Conservation (phyloP, 78 protist species). For the Dictyostelium purpureum region DNA sequence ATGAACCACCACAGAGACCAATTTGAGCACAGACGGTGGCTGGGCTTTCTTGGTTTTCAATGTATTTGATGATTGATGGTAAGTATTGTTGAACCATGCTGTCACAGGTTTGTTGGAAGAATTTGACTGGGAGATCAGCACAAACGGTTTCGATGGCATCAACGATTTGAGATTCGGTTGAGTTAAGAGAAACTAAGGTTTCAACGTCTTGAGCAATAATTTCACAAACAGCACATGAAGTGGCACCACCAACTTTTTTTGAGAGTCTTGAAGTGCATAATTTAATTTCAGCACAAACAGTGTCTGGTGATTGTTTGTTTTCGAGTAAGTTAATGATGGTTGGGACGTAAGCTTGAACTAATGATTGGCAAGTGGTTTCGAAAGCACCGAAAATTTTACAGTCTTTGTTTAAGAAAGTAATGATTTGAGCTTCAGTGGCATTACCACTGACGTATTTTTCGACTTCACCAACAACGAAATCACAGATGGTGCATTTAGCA, state of each 20-base stretch:
- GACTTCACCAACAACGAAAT: neutral
- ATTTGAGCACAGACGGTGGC: neutral
- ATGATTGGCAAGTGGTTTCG: neutral
- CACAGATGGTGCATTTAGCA: slow-evolving; percentile 3
- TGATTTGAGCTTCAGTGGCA: slow-evolving; percentile 20
- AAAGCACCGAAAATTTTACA: slow-evolving; percentile 2
- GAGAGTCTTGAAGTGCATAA: neutral
- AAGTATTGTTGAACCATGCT: neutral
- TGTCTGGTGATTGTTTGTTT: neutral
- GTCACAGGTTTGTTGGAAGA: neutral
- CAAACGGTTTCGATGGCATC: neutral
- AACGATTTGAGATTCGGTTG: slow-evolving; percentile 10
- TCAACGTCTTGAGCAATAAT: neutral
- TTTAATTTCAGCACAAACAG: slow-evolving; percentile 7
- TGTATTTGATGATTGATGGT: neutral
- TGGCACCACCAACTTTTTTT: neutral
- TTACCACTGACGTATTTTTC: neutral
- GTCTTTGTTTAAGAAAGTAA: neutral
- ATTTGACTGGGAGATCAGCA: neutral
- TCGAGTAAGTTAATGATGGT: neutral
- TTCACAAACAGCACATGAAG: neutral
- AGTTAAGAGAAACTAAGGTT: neutral
- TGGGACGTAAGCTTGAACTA: slow-evolving; percentile 13
- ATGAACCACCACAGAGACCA: neutral
- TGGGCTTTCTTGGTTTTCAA: neutral